phyloP scores from a whole-genome alignment of 129 eudicot species.

The Glebionis coronaria region DNA sequence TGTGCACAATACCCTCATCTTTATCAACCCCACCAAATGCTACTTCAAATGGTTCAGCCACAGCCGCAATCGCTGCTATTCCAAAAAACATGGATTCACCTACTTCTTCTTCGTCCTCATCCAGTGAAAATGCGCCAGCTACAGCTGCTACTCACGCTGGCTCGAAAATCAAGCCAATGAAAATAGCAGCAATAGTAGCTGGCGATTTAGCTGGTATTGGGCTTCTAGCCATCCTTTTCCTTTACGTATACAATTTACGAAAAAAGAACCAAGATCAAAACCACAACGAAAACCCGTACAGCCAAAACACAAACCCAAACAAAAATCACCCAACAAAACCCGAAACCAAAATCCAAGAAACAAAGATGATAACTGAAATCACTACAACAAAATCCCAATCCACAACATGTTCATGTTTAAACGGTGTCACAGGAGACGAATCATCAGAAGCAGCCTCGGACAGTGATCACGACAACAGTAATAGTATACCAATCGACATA shows the following conservation, averaged over 20 bases:
- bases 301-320: not conserved
- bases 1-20: slow-evolving; percentile 73
- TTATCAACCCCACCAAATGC: slow-evolving; percentile 61
- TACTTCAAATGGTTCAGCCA: slow-evolving; percentile 37
- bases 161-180: slow-evolving; percentile 47
- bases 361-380: slow-evolving; percentile 17
- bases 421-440: slow-evolving; percentile 38
- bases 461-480: slow-evolving; percentile 30
- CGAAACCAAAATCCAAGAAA: slow-evolving; percentile 17
- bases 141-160: slow-evolving; percentile 31
- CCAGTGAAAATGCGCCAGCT: slow-evolving; percentile 24
- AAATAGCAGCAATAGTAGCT: slow-evolving; percentile 61
- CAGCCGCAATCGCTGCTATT: slow-evolving; percentile 96
- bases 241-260: slow-evolving; percentile 50
- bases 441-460: slow-evolving; percentile 59
- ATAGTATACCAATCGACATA: not conserved
- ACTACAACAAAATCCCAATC: slow-evolving; percentile 10
- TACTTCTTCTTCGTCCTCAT: slow-evolving; percentile 25
- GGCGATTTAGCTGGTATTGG: slow-evolving; percentile 79
- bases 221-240: slow-evolving; percentile 45
- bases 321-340: slow-evolving; percentile 8
- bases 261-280: slow-evolving; percentile 30
- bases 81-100: slow-evolving; percentile 49
- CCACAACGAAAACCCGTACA: too few relatives aligned
- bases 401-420: slow-evolving; percentile 52